A percentile compares a stretch with the other conserved stretches of the same genome.
Conservation (phyloP, 305 asterid genomes). For the Nicotiana rustica region DNA sequence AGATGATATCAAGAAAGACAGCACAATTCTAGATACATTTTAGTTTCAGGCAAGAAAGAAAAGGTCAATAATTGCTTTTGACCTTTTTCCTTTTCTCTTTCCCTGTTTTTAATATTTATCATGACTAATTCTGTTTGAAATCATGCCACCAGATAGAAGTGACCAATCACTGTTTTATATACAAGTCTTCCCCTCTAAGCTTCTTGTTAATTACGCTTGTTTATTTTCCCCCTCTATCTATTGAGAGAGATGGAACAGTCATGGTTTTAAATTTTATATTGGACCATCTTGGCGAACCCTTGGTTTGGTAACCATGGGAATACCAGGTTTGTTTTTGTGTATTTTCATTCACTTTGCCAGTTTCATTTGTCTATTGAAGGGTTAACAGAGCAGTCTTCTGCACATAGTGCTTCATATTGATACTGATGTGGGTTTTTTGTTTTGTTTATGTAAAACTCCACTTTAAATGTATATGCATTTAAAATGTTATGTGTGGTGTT, state of each 20-base stretch:
- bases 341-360: constrained; percentile 24
- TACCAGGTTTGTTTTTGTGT: constrained; percentile 5
- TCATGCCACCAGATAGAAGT: not conserved
- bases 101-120: constrained; percentile 26
- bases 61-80: not conserved
- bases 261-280: constrained; percentile 6
- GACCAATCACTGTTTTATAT: not conserved
- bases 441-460: not conserved
- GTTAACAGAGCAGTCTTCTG: constrained; percentile 17
- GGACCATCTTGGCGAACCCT: constrained; percentile 18
- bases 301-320: constrained; percentile 1
- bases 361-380: not conserved
- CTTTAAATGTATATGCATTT: not conserved
- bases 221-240: not conserved
- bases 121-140: constrained; percentile 11
- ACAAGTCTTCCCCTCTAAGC: not conserved
- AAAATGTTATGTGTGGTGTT: not conserved
- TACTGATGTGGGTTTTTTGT: not conserved
- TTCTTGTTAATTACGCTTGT: not conserved
- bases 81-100: not conserved
- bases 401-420: not conserved
- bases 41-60: not conserved
- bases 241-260: constrained; percentile 23
- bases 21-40: not conserved
- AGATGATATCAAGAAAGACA: constrained; percentile 6